Conservation (phyloP, 2,329 filamentous ascomycete species). For the Purpureocillium lavendulum region DNA sequence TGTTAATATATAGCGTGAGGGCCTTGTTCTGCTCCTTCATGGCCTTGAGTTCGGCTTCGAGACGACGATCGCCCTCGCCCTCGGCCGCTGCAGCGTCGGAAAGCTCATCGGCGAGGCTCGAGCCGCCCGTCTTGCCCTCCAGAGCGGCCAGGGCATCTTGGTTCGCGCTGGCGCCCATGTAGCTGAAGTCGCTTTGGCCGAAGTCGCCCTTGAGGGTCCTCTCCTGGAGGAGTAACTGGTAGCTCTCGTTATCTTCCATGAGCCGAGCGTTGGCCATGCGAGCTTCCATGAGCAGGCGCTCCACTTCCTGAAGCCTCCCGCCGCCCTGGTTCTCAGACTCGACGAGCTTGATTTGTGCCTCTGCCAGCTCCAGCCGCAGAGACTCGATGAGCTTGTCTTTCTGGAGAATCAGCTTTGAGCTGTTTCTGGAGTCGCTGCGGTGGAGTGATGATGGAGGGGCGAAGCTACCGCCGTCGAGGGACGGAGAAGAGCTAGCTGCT, state of each 20-base stretch:
- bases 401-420: constrained; percentile 82
- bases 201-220: constrained; percentile 95
- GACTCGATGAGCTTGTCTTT: constrained; percentile 97
- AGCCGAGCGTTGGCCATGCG: constrained; percentile 92
- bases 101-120: constrained; percentile 82
- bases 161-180: constrained; percentile 49
- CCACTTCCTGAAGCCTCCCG: constrained; percentile 79
- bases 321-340: constrained; percentile 92
- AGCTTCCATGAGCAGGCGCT: constrained; percentile 80
- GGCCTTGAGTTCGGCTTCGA: constrained; percentile 71
- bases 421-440: constrained; percentile 81
- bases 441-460: constrained; percentile 78
- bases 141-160: constrained; percentile 57
- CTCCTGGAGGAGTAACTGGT: constrained; percentile 88
- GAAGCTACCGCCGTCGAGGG: constrained; percentile 69
- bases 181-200: constrained; percentile 71
- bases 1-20: constrained; percentile 95
- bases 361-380: constrained; percentile 82
- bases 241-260: constrained; percentile 98
- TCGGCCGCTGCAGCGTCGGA: constrained; percentile 58
- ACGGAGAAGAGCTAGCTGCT: constrained; percentile 52
- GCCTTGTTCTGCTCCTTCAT: constrained; percentile 95
- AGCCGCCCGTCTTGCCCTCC: constrained; percentile 42
- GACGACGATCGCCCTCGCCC: constrained; percentile 51
- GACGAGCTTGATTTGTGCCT: constrained; percentile 89